Evolutionary conservation across 257 asterid genomes (phyloP).

Genomic region (Penstemon davidsonii): DNA sequence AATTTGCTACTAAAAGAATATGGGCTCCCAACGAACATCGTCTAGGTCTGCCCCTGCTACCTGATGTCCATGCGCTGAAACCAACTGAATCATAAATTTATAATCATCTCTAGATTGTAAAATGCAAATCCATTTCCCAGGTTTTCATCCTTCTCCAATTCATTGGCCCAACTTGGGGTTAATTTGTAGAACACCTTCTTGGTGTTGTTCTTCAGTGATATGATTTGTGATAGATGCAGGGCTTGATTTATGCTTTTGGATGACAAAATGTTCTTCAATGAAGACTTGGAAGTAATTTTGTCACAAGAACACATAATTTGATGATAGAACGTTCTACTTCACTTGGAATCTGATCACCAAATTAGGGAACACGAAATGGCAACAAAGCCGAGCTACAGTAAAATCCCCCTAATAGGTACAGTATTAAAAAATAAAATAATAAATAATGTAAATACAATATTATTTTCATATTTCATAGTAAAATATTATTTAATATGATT

Average conservation of each 20-base stretch:
- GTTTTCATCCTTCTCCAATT: constrained; percentile 70
- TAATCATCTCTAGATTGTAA: constrained; percentile 88
- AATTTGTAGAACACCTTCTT: constrained; percentile 47
- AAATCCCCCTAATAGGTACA: too few relatives aligned
- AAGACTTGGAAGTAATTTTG: constrained; percentile 68
- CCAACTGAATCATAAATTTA: constrained; percentile 47
- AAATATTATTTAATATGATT: too few relatives aligned
- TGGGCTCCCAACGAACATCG: too few relatives aligned
- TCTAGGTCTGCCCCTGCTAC: background rate
- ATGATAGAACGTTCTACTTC: constrained; percentile 76
- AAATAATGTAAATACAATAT: too few relatives aligned
- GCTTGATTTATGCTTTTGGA: constrained; percentile 67
- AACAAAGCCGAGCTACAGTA: constrained; percentile 19
- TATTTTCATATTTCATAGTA: too few relatives aligned
- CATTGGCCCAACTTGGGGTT: constrained; percentile 62
- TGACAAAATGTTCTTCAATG: constrained; percentile 76
- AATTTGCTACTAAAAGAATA: too few relatives aligned
- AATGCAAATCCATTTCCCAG: constrained; percentile 81
- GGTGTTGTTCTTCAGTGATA: constrained; percentile 42
- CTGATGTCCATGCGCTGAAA: constrained; percentile 76
- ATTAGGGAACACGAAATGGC: constrained; percentile 25
- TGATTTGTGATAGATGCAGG: constrained; percentile 39
- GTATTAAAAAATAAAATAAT: too few relatives aligned
- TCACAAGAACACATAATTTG: constrained; percentile 74
- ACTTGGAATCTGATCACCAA: constrained; percentile 83